Evolutionary conservation across 2,329 filamentous ascomycete species (phyloP), one percentile per base, ranked within the genome.

Genomic region (Bipolaris gigantea): DNA sequence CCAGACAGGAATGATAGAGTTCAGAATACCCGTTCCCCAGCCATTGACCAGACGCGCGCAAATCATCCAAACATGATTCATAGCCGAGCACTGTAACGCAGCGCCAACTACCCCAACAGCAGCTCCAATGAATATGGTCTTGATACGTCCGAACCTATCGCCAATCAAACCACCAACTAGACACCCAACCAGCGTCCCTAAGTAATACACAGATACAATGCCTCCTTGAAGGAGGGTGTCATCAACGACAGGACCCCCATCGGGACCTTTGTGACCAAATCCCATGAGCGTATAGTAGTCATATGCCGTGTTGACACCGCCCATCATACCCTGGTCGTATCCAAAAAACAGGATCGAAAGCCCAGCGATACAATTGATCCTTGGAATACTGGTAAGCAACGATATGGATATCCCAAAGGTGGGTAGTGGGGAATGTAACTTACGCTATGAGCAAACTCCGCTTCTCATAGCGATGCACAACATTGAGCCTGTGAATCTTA

Each of bases 1-100:
- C 85, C 85, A 89, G 3, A 89, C 86, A 0, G 87, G 87, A 0
- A 87, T 83, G 57, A 89, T 89, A 7, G 85, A 83, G 64, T 89
- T 90, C 33, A 89, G 70, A 46, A 89, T 84, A 21, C 88, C 88
- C 2, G 86, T 89, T 3, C 87, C 87, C 41, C 86, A 82, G 5
- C 85, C 85, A 50, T 86, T 88, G 33, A 87, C 76, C 15, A 82
- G 75, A 27, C 85, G 83, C 11, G 83, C 81, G 79, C 56, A 60
- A 18, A 57, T 55, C 81, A 67, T 73, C 87, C 86, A 89, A 25
- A 81, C 75, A 39, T 83, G 77, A 60, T 88, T 89, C 73, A 84
- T 80, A 0, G 88, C 85, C 0, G 84, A 84, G 57, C 81, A 83
- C 70, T 90, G 88, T 57, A 91, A 70, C 15, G 76, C 73, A 0